Evolutionary conservation across 352 stramenopile species (phyloP), one percentile per base, ranked within the genome.

Genomic region (Phytophthora citricola): DNA sequence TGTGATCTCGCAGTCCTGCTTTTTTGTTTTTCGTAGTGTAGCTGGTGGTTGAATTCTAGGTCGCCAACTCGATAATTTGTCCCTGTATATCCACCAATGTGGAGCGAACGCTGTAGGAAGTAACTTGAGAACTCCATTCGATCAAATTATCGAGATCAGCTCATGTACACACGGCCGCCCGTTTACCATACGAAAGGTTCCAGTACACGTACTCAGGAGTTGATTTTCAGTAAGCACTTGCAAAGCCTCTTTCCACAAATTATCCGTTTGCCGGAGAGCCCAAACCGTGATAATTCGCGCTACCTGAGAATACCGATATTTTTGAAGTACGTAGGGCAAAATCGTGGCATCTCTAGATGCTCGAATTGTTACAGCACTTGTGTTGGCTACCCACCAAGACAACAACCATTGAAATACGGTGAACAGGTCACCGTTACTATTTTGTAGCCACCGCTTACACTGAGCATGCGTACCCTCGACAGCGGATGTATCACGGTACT

Each of bases 261-360:
- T 22, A 32, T 48, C 43, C 0, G 43, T 48, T 14, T 17, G 17
- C 15, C 43, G 17, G 14, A 48, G 17, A n/a, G 43, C 43, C n/a
- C 17, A 48, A 17, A 48, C 43, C 14, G 43, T 48, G 7, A 48
- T 48, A 15, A 48, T 14, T 31, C 43, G 43, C 27, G 43, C 43
- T 1, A 48, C 43, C 3, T 48, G 43, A 31, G 43, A 31, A 29
- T 48, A 48, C 20, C 43, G n/a, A 9, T 48, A 22, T 5, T 31
- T 9, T 9, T 48, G 20, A 17, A 48, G 14, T 5, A 32, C 17
- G 29, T 48, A 31, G 7, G 43, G 43, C 11, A 48, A 29, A 31
- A 12, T 48, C 10, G 20, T 48, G 12, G 43, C 17, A 29, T 34
- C 43, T 12, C 43, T 17, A 20, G 20, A 9, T 31, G 17, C 17